Evolutionary conservation across 805 yeast genomes (phyloP).

Genomic region (Candida quercuum): DNA sequence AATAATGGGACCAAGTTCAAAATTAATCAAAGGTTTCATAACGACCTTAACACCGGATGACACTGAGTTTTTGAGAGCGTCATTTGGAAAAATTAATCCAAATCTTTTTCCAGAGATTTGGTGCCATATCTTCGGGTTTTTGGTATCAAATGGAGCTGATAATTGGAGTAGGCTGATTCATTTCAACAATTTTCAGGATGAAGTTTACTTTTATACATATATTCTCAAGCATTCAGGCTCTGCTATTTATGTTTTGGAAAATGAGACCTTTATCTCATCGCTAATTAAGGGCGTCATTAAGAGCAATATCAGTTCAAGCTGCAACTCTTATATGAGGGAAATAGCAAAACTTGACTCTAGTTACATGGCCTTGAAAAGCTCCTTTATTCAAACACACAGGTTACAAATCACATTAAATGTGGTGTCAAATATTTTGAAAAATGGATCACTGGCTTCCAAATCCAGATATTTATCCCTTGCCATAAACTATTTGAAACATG

Average conservation of each 20-base stretch:
- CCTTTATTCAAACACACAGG: conserved; percentile 16
- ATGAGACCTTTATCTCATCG: conserved; percentile 10
- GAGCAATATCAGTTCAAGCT: conserved; percentile 7
- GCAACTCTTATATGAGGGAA: conserved; percentile 15
- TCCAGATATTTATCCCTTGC: conserved; percentile 13
- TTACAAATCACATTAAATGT: conserved; percentile 14
- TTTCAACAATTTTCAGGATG: conserved; percentile 19
- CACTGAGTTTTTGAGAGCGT: conserved; percentile 7
- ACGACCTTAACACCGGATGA: neutral
- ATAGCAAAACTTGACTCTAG: conserved; percentile 14
- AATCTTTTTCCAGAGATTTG: conserved; percentile 17
- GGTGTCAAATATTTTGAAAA: conserved; percentile 12
- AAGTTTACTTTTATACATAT: conserved; percentile 14
- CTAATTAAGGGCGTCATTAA: conserved; percentile 13
- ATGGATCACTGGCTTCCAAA: conserved; percentile 5
- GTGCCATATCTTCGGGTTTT: conserved; percentile 14
- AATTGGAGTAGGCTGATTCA: conserved; percentile 21
- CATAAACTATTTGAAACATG: conserved; percentile 11
- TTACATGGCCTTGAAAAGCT: conserved; percentile 8
- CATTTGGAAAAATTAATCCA: conserved; percentile 14
- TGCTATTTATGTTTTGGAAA: conserved; percentile 12
- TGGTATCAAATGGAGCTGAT: conserved; percentile 13
- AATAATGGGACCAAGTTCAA: conserved; percentile 7
- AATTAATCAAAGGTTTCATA: conserved; percentile 5
- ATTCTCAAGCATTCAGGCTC: conserved; percentile 16